phyloP scores from a whole-genome alignment of 495 filamentous ascomycete species.

The Tuber umbilicatum region DNA sequence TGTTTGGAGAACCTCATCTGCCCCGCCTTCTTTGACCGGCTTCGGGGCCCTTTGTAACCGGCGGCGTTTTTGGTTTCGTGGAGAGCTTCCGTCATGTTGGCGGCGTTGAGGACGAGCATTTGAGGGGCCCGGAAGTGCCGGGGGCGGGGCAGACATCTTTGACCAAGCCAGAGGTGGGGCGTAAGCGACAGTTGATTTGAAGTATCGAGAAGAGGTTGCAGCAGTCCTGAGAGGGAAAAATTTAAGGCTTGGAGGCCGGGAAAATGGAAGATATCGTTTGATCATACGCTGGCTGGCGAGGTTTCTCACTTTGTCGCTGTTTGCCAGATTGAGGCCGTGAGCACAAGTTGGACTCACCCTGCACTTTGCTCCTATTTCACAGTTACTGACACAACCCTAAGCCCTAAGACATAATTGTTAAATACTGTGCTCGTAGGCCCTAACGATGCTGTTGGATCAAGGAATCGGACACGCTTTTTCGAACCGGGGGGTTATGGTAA shows the following conservation, averaged over 20 bases:
- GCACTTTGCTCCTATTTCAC: neutral
- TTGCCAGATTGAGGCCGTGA: neutral
- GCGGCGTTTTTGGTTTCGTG: neutral
- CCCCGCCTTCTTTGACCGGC: slow-evolving; percentile 51
- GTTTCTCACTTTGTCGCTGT: neutral
- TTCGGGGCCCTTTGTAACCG: slow-evolving; percentile 34
- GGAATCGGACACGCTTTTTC: too few species aligned
- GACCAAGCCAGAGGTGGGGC: neutral
- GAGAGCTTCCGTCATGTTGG: neutral
- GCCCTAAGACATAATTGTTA: neutral
- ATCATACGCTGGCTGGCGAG: neutral
- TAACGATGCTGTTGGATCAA: too few species aligned
- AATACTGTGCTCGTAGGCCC: too few species aligned
- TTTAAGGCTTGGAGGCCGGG: neutral
- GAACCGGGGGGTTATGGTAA: too few species aligned
- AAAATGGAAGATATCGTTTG: neutral
- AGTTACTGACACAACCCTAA: neutral
- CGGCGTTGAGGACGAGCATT: neutral
- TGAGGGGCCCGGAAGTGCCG: neutral
- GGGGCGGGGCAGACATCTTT: neutral
- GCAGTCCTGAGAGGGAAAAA: neutral
- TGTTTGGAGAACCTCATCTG: slow-evolving; percentile 65
- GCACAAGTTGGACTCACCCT: neutral
- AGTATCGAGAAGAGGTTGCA: neutral
- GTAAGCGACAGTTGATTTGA: neutral